Percentiles rank a stretch among this genome's conserved stretches.
phyloP scores from a whole-genome alignment of 78 protist species.

The Dictyostelium capitatum region DNA sequence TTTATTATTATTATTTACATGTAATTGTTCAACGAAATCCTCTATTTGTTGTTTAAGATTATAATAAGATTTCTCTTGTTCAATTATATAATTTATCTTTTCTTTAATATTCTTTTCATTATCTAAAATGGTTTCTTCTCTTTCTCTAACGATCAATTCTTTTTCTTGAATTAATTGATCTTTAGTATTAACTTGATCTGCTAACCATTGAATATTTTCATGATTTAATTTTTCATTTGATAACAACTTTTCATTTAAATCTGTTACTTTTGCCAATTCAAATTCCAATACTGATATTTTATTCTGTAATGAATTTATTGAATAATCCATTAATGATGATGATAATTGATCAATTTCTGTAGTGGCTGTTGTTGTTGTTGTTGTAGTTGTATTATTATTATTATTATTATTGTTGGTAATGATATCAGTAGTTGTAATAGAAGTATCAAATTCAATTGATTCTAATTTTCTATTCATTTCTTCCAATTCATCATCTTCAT shows the following conservation, averaged over 20 bases:
- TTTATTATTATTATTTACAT: neutral
- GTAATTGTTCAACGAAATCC: conserved; percentile 21
- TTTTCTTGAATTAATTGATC: neutral
- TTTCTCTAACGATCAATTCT: neutral
- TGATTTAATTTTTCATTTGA: neutral
- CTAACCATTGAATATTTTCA: neutral
- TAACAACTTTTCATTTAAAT: neutral
- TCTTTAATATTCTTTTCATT: conserved; percentile 21
- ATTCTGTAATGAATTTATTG: conserved; percentile 53
- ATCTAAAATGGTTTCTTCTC: neutral
- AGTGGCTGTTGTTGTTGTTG: too few species aligned
- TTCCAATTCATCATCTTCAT: conserved; percentile 15
- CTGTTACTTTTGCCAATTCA: conserved; percentile 21
- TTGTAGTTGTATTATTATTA: neutral
- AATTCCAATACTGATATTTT: conserved; percentile 36
- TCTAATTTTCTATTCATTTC: conserved; percentile 14
- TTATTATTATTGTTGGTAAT: neutral
- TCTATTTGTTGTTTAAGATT: conserved; percentile 48
- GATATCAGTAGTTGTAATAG: neutral
- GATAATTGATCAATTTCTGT: neutral
- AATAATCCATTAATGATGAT: conserved; percentile 38
- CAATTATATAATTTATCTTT: conserved; percentile 38
- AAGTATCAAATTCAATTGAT: neutral
- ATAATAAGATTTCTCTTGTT: conserved; percentile 41
- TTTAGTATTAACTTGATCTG: neutral